phyloP scores from a whole-genome alignment of 305 asterid species.

The Fraxinus angustifolia region DNA sequence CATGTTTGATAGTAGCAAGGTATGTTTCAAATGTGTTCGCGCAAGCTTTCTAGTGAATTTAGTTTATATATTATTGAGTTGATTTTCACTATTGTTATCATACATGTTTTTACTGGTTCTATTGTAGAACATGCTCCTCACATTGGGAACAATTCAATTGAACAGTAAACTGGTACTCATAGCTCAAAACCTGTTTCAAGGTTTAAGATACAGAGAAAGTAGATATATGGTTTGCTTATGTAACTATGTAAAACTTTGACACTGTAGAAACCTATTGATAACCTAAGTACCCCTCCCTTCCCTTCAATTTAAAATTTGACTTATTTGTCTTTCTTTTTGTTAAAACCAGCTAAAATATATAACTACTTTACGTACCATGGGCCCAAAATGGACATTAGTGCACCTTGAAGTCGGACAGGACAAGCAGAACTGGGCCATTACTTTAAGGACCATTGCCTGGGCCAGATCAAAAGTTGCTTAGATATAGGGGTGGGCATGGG shows the following conservation, averaged over 20 bases:
- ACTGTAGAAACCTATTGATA: neutral
- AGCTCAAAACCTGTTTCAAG: conserved; percentile 10
- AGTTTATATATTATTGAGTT: neutral
- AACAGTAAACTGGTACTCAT: conserved; percentile 32
- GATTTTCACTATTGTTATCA: neutral
- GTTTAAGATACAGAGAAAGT: neutral
- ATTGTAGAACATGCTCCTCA: conserved; percentile 55
- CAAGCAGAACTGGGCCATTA: neutral
- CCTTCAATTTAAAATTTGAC: neutral
- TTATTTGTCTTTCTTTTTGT: neutral
- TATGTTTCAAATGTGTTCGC: neutral
- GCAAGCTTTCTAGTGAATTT: neutral
- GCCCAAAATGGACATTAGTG: neutral
- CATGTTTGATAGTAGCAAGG: conserved; percentile 29
- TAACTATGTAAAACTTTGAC: neutral
- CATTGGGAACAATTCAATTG: conserved; percentile 33
- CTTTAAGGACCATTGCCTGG: neutral
- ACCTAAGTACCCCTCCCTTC: neutral
- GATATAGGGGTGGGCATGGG: too few relatives aligned
- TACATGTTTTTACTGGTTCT: conserved; percentile 64
- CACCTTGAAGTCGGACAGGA: neutral
- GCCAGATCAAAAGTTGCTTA: neutral
- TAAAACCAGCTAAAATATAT: neutral
- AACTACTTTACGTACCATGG: neutral
- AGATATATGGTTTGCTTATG: neutral